Evolutionary conservation across 2,329 filamentous ascomycete species (phyloP).

Genomic region (Ceratocystis diversiconidia): DNA sequence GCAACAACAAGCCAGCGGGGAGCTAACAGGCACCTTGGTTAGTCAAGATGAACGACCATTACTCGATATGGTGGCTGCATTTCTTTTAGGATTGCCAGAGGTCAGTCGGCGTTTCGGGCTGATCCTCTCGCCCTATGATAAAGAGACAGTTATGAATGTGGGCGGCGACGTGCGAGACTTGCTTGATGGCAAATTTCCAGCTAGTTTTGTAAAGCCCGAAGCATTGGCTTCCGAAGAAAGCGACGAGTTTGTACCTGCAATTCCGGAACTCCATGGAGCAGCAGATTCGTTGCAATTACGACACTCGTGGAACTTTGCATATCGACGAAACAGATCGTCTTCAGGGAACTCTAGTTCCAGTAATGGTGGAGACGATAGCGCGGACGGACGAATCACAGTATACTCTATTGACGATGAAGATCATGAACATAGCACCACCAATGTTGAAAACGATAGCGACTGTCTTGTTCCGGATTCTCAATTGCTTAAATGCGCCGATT

Average conservation of each 20-base stretch:
- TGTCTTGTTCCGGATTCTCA: slow-evolving; percentile 8
- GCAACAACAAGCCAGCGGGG: neutral
- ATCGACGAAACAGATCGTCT: neutral
- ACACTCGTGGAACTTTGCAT: slow-evolving; percentile 11
- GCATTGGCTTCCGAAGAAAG: neutral
- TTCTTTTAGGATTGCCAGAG: slow-evolving; percentile 10
- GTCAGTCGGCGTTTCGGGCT: slow-evolving; percentile 11
- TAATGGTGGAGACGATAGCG: neutral
- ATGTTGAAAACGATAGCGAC: neutral
- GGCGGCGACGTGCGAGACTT: slow-evolving; percentile 14
- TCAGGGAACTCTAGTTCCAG: neutral
- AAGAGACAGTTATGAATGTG: slow-evolving; percentile 4
- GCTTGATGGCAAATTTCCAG: slow-evolving; percentile 7
- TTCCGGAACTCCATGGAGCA: neutral
- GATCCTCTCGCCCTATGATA: neutral
- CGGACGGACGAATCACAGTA: neutral
- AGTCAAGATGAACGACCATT: neutral
- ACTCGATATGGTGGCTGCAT: slow-evolving; percentile 9
- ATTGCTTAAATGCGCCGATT: slow-evolving; percentile 9
- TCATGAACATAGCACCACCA: neutral
- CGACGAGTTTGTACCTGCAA: slow-evolving; percentile 8
- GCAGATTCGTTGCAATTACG: slow-evolving; percentile 11
- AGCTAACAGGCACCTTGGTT: neutral
- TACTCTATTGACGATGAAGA: neutral
- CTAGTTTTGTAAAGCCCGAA: slow-evolving; percentile 11